These are phyloP conservation scores for Penicillium turbatum DNA, from an alignment of 495 filamentous ascomycete genomes.

Conservation along the genomic window DNA sequence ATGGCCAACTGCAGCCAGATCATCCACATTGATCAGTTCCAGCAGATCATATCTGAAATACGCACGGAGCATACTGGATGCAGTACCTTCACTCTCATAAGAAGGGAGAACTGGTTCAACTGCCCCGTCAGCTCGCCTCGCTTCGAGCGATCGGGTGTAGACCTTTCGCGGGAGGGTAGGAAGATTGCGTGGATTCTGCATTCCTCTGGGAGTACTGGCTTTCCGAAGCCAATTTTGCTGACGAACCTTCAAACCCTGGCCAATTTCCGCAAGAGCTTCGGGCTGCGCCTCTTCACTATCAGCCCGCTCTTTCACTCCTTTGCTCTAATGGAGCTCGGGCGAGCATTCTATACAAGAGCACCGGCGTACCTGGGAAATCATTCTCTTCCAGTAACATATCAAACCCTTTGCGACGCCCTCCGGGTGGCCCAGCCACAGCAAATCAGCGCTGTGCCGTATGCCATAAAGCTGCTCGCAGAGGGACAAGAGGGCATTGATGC, in stretches of 20 bases:
- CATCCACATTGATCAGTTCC: conserved; percentile 19
- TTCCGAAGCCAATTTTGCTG: conserved; percentile 52
- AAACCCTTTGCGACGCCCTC: conserved; percentile 46
- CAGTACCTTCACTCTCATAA: conserved; percentile 8
- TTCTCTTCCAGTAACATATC: conserved; percentile 50
- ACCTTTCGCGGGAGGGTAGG: conserved; percentile 25
- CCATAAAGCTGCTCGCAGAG: conserved; percentile 51
- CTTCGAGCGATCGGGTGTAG: conserved; percentile 13
- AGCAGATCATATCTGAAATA: conserved; percentile 20
- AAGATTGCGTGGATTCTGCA: conserved; percentile 50
- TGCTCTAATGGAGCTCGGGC: conserved; percentile 40
- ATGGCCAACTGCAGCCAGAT: conserved; percentile 42
- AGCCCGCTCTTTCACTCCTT: conserved; percentile 53
- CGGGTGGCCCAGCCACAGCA: conserved; percentile 43
- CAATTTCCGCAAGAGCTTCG: conserved; percentile 30
- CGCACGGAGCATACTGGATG: conserved; percentile 11
- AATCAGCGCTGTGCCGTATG: conserved; percentile 54
- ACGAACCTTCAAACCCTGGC: conserved; percentile 38
- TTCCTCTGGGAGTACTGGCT: conserved; percentile 55
- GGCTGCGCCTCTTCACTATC: conserved; percentile 42
- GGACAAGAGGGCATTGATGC: conserved; percentile 43
- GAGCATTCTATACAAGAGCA: conserved; percentile 46
- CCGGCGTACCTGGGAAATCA: conserved; percentile 46
- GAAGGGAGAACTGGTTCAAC: conserved; percentile 21
- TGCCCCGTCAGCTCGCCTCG: conserved; percentile 6